Evolutionary conservation across 768 basidiomycete species (phyloP).

Genomic region (Serendipita sp.): DNA sequence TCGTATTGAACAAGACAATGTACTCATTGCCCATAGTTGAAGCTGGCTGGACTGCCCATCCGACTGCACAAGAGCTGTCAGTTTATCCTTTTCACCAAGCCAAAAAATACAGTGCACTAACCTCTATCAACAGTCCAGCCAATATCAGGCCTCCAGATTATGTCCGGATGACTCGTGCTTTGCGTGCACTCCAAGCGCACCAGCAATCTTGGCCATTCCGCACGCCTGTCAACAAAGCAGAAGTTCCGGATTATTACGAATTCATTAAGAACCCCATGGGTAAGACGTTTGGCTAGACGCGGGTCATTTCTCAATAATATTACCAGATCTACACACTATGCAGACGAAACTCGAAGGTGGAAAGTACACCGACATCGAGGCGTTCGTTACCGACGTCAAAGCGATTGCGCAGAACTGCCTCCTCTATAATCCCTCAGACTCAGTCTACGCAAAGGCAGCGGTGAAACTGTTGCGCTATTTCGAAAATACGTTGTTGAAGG

Average conservation of each 20-base stretch:
- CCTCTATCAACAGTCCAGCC: neutral
- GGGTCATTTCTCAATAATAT: neutral
- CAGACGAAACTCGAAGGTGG: constrained; percentile 78
- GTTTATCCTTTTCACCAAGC: constrained; percentile 15
- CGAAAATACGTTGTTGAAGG: neutral
- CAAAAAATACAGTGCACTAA: neutral
- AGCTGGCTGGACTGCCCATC: constrained; percentile 81
- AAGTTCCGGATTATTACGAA: constrained; percentile 81
- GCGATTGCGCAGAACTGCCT: constrained; percentile 84
- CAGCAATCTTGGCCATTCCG: constrained; percentile 78
- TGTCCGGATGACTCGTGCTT: constrained; percentile 46
- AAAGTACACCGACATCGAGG: constrained; percentile 57
- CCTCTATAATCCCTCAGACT: constrained; percentile 66
- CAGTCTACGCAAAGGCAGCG: constrained; percentile 72
- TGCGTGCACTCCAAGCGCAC: constrained; percentile 64
- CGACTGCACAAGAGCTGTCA: constrained; percentile 39
- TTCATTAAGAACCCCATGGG: constrained; percentile 89
- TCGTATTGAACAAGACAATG: constrained; percentile 1
- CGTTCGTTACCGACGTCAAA: constrained; percentile 63
- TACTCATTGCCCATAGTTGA: constrained; percentile 36
- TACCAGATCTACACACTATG: constrained; percentile 71
- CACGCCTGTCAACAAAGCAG: constrained; percentile 57
- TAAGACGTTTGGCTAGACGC: constrained; percentile 22
- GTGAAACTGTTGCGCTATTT: constrained; percentile 68
- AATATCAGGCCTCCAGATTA: constrained; percentile 5